phyloP scores from a whole-genome alignment of 345 rosid species.

The Arabidopsis suecica region DNA sequence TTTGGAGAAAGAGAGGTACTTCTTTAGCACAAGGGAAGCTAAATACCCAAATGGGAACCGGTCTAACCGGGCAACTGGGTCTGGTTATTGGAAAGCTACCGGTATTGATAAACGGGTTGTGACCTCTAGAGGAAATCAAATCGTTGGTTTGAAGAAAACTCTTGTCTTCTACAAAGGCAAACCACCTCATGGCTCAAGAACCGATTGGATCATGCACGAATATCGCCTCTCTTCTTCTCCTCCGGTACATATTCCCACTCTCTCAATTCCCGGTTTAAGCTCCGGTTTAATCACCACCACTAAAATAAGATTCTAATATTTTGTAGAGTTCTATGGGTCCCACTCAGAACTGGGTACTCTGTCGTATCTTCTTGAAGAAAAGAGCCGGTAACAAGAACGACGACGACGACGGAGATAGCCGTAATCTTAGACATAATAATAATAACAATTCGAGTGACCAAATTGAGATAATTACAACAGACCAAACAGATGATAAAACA shows the following conservation, averaged over 20 bases:
- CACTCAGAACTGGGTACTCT: constrained; percentile 85
- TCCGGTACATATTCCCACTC: constrained; percentile 30
- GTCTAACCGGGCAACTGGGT: constrained; percentile 79
- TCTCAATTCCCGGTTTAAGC: neutral
- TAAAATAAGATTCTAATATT: constrained; percentile 1
- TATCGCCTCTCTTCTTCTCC: constrained; percentile 65
- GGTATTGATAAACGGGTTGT: constrained; percentile 84
- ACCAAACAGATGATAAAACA: constrained; percentile 32
- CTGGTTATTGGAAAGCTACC: constrained; percentile 98
- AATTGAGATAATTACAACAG: constrained; percentile 28
- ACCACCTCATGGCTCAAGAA: constrained; percentile 80
- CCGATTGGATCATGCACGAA: constrained; percentile 99
- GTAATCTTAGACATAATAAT: constrained; percentile 44
- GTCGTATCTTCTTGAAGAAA: constrained; percentile 93
- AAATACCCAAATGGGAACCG: constrained; percentile 94
- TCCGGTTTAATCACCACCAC: constrained; percentile 24
- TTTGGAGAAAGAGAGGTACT: constrained; percentile 89
- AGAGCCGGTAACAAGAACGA: constrained; percentile 58
- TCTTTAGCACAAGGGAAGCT: constrained; percentile 88
- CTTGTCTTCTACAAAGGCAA: constrained; percentile 97
- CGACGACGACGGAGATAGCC: constrained; percentile 47
- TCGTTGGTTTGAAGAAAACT: constrained; percentile 93
- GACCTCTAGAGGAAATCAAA: constrained; percentile 60
- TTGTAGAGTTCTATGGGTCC: constrained; percentile 54
- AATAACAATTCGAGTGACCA: constrained; percentile 25